Evolutionary conservation across 768 basidiomycete genomes (phyloP).

Genomic region (Russula olivacea): DNA sequence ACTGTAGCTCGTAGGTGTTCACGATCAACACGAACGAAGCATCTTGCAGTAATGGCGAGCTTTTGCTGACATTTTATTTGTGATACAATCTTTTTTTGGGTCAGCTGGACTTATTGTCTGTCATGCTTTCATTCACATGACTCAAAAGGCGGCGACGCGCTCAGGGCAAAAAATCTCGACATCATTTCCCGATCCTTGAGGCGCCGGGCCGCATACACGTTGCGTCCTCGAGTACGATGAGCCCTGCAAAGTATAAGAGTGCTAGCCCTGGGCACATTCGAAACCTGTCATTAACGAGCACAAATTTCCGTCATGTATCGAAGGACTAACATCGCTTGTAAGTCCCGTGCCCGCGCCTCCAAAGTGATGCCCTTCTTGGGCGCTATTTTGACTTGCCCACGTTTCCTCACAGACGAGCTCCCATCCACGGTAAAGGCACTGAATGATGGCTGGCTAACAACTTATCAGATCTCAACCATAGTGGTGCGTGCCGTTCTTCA

Average conservation of each 20-base stretch:
- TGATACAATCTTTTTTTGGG: too few relatives aligned
- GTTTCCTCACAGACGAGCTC: slow-evolving; percentile 17
- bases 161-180: not conserved
- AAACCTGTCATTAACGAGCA: not conserved
- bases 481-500: slow-evolving; percentile 6
- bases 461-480: slow-evolving; percentile 19
- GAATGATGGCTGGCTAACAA: slow-evolving; percentile 22
- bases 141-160: not conserved
- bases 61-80: not conserved
- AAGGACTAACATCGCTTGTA: slow-evolving; percentile 22
- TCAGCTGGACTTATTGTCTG: not conserved
- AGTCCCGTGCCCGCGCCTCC: not conserved
- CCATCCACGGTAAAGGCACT: slow-evolving; percentile 22
- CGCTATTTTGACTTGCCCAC: not conserved
- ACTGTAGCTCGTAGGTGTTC: too few relatives aligned
- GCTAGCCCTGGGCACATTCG: not conserved
- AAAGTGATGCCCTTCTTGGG: not conserved
- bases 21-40: too few relatives aligned
- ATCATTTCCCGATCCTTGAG: not conserved
- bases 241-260: slow-evolving; percentile 7
- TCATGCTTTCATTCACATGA: not conserved
- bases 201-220: slow-evolving; percentile 7
- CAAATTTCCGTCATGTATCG: slow-evolving; percentile 10
- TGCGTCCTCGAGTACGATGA: slow-evolving; percentile 6
- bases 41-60: not conserved